phyloP scores from a whole-genome alignment of 2,329 filamentous ascomycete genomes.

The Aspergillus novoparasiticus region DNA sequence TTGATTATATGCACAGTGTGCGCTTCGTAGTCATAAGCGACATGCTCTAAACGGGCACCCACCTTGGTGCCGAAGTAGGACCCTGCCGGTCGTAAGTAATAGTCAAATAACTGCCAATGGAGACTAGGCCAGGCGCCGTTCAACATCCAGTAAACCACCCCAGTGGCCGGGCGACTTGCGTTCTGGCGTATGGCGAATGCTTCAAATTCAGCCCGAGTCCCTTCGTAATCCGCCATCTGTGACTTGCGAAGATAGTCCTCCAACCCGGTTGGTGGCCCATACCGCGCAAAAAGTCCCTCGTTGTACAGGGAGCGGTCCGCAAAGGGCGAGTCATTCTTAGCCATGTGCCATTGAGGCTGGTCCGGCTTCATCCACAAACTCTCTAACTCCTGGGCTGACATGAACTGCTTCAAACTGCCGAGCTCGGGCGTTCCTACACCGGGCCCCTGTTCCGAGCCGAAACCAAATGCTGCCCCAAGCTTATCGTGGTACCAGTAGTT shows the following conservation, averaged over 20 bases:
- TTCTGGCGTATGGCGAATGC: conserved; percentile 57
- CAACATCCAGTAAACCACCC: conserved; percentile 69
- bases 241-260: conserved; percentile 63
- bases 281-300: conserved; percentile 53
- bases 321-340: conserved; percentile 57
- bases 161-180: conserved; percentile 57
- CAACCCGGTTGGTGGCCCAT: conserved; percentile 55
- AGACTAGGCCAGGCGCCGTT: conserved; percentile 66
- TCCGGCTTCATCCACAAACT: conserved; percentile 60
- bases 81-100: conserved; percentile 61
- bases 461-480: conserved; percentile 62
- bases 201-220: conserved; percentile 62
- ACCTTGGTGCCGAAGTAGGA: conserved; percentile 63
- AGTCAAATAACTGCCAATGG: conserved; percentile 68
- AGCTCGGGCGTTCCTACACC: conserved; percentile 65
- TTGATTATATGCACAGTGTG: conserved; percentile 57
- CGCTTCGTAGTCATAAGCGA: conserved; percentile 57
- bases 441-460: conserved; percentile 64
- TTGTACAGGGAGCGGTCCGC: conserved; percentile 62
- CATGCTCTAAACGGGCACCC: conserved; percentile 54
- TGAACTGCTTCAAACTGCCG: conserved; percentile 56
- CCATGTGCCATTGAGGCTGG: conserved; percentile 63
- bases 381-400: conserved; percentile 54
- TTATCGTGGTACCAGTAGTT: conserved; percentile 64
- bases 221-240: conserved; percentile 67